phyloP scores from a whole-genome alignment of 1,284 basidiomycete genomes.

The Mycena sp. region DNA sequence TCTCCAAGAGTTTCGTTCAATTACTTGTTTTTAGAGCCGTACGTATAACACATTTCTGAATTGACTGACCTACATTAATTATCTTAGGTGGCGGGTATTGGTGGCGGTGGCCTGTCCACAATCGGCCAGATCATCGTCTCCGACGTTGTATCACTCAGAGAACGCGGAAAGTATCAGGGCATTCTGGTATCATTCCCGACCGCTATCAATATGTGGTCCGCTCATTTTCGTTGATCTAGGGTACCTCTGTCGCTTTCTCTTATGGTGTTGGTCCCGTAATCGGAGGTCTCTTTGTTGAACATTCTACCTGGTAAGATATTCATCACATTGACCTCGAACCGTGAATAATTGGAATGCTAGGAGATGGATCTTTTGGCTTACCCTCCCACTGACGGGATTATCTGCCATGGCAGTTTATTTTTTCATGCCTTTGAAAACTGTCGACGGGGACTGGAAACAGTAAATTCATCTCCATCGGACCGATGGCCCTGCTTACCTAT shows the following conservation, averaged over 20 bases:
- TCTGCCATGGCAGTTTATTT: constrained; percentile 30
- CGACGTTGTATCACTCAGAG: constrained; percentile 54
- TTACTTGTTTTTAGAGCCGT: constrained; percentile 33
- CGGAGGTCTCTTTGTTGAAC: constrained; percentile 32
- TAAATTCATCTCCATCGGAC: no score
- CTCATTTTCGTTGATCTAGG: constrained; percentile 9
- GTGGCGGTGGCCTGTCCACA: constrained; percentile 53
- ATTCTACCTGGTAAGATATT: constrained; percentile 28
- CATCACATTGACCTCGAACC: no score
- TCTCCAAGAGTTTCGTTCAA: constrained; percentile 31
- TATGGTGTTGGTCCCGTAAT: constrained; percentile 35
- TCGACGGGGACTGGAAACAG: constrained; percentile 32
- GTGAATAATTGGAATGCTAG: constrained; percentile 8
- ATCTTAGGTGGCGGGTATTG: constrained; percentile 44
- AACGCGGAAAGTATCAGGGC: constrained; percentile 49
- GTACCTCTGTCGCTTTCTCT: constrained; percentile 32
- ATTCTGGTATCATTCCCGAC: constrained; percentile 29
- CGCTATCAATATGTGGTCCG: not conserved
- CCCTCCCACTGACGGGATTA: constrained; percentile 23
- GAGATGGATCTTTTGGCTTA: constrained; percentile 35
- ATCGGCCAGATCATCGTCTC: constrained; percentile 52
- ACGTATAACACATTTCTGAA: not conserved
- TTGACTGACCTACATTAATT: not conserved
- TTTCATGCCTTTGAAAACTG: constrained; percentile 35
- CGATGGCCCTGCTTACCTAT: no score